Evolutionary conservation across 139 green algal species (phyloP).

Genomic region (Chlamydomonas urium): DNA sequence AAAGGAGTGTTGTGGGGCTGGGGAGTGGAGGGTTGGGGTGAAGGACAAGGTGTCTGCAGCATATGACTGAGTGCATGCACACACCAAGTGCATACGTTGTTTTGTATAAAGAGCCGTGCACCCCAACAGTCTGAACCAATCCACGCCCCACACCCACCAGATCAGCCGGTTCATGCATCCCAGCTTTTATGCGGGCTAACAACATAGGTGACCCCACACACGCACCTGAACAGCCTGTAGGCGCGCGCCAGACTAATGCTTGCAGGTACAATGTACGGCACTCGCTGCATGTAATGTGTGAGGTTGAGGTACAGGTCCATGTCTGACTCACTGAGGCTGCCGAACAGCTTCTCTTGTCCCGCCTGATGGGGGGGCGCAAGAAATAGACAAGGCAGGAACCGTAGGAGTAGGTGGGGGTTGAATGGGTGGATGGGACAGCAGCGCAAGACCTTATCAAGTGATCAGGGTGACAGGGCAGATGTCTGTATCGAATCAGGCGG

Average conservation of each 20-base stretch:
- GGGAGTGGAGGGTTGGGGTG: neutral
- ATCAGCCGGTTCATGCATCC: too few relatives aligned
- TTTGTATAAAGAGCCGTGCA: neutral
- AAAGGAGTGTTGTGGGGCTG: neutral
- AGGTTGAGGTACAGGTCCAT: slow-evolving; percentile 20
- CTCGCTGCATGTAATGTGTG: slow-evolving; percentile 32
- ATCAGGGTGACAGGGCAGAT: too few relatives aligned
- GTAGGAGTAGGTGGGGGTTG: too few relatives aligned
- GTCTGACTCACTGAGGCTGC: neutral
- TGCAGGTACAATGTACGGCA: slow-evolving; percentile 33
- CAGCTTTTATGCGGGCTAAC: too few relatives aligned
- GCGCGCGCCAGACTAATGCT: slow-evolving; percentile 46
- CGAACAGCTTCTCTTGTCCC: slow-evolving; percentile 21
- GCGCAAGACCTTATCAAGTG: too few relatives aligned
- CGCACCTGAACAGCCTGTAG: slow-evolving; percentile 59
- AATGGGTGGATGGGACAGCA: too few relatives aligned
- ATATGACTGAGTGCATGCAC: neutral
- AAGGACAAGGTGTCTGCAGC: neutral
- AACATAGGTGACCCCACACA: too few relatives aligned
- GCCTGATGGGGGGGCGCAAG: neutral
- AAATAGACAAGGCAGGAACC: too few relatives aligned
- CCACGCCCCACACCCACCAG: neutral
- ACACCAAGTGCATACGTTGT: neutral
- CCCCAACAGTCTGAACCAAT: too few relatives aligned
- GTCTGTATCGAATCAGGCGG: too few relatives aligned